Evolutionary conservation across 164 flowering plant species (phyloP).

Genomic region (Hamamelis virginiana): DNA sequence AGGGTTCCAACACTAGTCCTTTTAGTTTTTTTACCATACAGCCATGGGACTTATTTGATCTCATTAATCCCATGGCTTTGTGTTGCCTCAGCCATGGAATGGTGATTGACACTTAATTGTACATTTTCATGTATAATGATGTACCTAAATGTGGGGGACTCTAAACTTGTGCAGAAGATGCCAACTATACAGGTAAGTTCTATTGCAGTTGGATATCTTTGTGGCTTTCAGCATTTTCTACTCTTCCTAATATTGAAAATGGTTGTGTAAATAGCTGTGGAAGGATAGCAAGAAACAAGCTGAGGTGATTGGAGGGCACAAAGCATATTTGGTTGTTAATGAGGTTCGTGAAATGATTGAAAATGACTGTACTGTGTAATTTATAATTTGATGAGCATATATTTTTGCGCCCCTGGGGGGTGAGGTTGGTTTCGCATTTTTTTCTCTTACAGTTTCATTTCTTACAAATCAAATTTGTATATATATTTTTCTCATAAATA

Average conservation of each 20-base stretch:
- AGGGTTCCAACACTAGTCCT: no score
- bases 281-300: constrained; percentile 66
- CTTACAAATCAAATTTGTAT: no score
- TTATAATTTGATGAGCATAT: no score
- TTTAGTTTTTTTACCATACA: no score
- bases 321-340: constrained; percentile 70
- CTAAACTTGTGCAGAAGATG: constrained; percentile 69
- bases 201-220: background rate
- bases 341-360: constrained; percentile 87
- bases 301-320: constrained; percentile 86
- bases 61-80: background rate
- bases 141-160: constrained; percentile 6
- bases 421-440: no score
- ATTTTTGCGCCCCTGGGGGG: no score
- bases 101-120: constrained; percentile 14
- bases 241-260: constrained; percentile 1
- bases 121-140: constrained; percentile 26
- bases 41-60: background rate
- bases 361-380: constrained; percentile 30
- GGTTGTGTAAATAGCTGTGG: constrained; percentile 61
- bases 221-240: background rate
- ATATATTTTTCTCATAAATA: no score
- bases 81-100: constrained; percentile 3
- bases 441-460: no score
- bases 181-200: constrained; percentile 78